Evolutionary conservation across 805 yeast genomes (phyloP).

Genomic region (Phaffomyces antillensis): DNA sequence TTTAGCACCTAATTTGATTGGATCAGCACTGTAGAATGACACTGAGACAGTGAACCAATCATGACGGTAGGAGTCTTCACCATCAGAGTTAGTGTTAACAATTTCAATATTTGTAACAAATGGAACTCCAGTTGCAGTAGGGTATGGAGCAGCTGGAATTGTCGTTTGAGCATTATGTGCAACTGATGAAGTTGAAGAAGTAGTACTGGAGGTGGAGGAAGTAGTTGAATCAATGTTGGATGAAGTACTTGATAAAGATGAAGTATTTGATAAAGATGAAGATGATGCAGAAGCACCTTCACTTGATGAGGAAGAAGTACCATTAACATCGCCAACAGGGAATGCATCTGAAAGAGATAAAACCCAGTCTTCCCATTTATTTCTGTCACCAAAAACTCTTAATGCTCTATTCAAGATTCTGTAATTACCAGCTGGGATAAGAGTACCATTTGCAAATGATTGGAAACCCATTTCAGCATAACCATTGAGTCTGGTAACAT

Average conservation of each 20-base stretch:
- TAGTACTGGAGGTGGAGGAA: neutral
- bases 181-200: neutral
- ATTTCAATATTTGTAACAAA: slow-evolving; percentile 1
- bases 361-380: slow-evolving; percentile 8
- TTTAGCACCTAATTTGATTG: slow-evolving; percentile 3
- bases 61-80: neutral
- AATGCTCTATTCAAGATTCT: slow-evolving; percentile 8
- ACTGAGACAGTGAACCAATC: slow-evolving; percentile 5
- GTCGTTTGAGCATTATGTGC: neutral
- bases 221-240: neutral
- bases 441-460: slow-evolving; percentile 8
- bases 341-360: slow-evolving; percentile 6
- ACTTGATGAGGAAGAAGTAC: neutral
- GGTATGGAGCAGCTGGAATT: neutral
- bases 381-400: slow-evolving; percentile 7
- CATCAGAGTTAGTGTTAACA: slow-evolving; percentile 1
- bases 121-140: slow-evolving; percentile 4
- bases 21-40: neutral
- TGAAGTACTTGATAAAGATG: neutral
- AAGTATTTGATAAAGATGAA: neutral
- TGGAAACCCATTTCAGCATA: slow-evolving; percentile 1
- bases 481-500: neutral
- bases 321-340: neutral
- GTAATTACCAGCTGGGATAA: slow-evolving; percentile 9
- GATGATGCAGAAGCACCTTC: slow-evolving; percentile 30